phyloP scores from a whole-genome alignment of 1,284 basidiomycete species.

The Naganishia sp. region DNA sequence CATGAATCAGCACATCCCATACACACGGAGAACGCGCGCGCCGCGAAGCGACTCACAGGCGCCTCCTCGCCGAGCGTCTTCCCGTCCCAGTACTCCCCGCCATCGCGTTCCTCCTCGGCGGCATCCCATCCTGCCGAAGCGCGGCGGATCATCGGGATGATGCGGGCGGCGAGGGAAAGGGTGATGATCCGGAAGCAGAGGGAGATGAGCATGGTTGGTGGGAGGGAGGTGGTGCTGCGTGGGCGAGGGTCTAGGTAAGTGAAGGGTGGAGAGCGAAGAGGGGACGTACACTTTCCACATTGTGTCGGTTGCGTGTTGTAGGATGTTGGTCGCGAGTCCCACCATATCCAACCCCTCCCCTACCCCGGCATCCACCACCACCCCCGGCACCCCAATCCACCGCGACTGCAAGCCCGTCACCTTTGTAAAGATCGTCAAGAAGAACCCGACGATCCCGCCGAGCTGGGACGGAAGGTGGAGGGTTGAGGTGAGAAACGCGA shows the following conservation, averaged over 20 bases:
- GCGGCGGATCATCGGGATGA: conserved; percentile 70
- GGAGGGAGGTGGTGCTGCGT: conserved; percentile 41
- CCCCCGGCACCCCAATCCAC: conserved; percentile 1
- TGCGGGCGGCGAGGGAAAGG: conserved; percentile 79
- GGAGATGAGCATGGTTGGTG: conserved; percentile 63
- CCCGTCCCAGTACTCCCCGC: conserved; percentile 50
- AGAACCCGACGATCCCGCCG: conserved; percentile 39
- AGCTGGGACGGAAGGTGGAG: conserved; percentile 29
- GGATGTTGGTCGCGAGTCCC: conserved; percentile 29
- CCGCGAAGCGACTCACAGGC: conserved; percentile 46
- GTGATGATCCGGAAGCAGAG: conserved; percentile 79
- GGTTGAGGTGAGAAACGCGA: conserved; percentile 27
- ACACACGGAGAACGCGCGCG: conserved; percentile 15
- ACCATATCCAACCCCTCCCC: conserved; percentile 28
- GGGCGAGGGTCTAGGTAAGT: not conserved
- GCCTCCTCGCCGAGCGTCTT: conserved; percentile 50
- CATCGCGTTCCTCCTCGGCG: conserved; percentile 28
- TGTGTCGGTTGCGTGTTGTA: conserved; percentile 29
- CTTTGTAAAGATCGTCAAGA: conserved; percentile 36
- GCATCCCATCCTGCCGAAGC: conserved; percentile 49
- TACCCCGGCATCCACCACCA: not conserved
- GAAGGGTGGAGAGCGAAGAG: conserved; percentile 2
- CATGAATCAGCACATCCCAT: not conserved
- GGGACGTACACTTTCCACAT: conserved; percentile 35
- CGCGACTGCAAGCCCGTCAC: conserved; percentile 14